A percentile compares a stretch with the other conserved stretches of the same genome.
phyloP scores from a whole-genome alignment of 306 rosid genomes.

The Rubus idaeus region DNA sequence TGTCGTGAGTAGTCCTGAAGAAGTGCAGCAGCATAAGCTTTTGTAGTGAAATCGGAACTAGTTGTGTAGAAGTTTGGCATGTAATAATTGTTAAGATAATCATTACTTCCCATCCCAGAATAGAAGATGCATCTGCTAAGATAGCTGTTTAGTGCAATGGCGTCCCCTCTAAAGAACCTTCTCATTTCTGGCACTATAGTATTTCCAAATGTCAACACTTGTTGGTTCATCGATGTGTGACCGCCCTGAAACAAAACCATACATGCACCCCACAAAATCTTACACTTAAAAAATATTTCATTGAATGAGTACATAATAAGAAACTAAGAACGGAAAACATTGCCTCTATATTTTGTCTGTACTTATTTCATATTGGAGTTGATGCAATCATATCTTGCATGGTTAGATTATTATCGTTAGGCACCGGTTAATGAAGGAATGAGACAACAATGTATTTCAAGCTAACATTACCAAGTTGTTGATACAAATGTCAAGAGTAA shows the following conservation, averaged over 20 bases:
- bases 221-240: conserved; percentile 70
- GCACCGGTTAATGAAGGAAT: background rate
- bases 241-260: conserved; percentile 48
- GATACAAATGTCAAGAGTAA: background rate
- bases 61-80: conserved; percentile 77
- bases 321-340: too few relatives aligned
- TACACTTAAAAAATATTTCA: too few relatives aligned
- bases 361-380: too few relatives aligned
- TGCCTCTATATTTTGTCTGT: too few relatives aligned
- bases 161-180: conserved; percentile 66
- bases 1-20: conserved; percentile 70
- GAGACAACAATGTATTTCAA: background rate
- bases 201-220: conserved; percentile 58
- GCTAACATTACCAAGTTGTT: background rate
- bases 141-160: conserved; percentile 44
- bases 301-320: too few relatives aligned
- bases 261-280: background rate
- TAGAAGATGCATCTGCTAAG: conserved; percentile 63
- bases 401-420: too few relatives aligned
- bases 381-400: too few relatives aligned
- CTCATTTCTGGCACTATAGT: conserved; percentile 56
- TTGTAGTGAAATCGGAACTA: conserved; percentile 49
- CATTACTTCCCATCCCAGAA: conserved; percentile 94
- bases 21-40: conserved; percentile 59
- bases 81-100: conserved; percentile 84